Evolutionary conservation across 495 filamentous ascomycete genomes (phyloP), one percentile per base, ranked within the genome.

Genomic region (Bathelium albidoporum): DNA sequence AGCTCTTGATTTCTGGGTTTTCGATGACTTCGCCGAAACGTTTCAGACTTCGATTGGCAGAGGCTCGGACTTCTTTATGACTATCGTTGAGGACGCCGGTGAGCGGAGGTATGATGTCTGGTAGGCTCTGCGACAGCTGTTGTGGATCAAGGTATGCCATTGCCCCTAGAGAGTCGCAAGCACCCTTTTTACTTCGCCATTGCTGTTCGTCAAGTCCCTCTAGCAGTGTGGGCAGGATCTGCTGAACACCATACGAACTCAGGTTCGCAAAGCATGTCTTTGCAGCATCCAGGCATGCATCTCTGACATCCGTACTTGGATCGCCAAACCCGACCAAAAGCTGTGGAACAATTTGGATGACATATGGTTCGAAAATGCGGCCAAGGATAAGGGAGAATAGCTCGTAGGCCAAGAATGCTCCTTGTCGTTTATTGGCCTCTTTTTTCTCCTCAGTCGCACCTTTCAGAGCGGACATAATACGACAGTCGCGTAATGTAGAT

Each of bases 131-230:
- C 1, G 94, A 91, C 18, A 98, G 81, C 71, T 97, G 94, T 62
- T 97, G 86, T 5, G 94, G 94, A 69, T 96, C 92, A 20, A 98
- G 82, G 72, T 98, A 97, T 11, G 94, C 95, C 93, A 97, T 97
- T 62, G 93, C 93, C 70, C 94, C 94, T 22, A 98, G 82, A 11
- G 95, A 82, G 69, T 98, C 94, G 68, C 94, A 97, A 60, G 94
- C 94, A 66, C 94, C 94, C 76, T 96, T 97, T 73, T 98, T 97
- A 76, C 90, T 96, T 68, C 94, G 86, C 94, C 94, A 98, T 72
- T 97, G 94, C 32, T 87, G 83, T 59, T 98, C 95, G 62, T 96
- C 91, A 14, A 98, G 84, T 55, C 94, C 95, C 66, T 96, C 88
- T 24, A 98, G 83, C 3, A 98, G 82, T 22, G 88, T 96, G 1